Evolutionary conservation across 805 yeast genomes (phyloP).

Genomic region (Starmerella davenportii): DNA sequence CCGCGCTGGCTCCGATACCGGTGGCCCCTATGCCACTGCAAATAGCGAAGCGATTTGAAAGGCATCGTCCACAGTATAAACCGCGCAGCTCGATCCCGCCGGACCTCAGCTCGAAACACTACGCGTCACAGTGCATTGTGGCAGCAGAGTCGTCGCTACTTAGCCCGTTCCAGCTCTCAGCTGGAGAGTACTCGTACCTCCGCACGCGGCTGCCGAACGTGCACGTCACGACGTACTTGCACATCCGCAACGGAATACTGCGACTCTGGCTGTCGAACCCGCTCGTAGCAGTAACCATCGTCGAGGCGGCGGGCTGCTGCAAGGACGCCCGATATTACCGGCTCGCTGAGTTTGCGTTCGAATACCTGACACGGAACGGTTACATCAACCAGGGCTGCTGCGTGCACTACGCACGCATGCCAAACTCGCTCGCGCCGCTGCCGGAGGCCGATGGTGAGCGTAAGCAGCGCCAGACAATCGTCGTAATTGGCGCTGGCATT

Average conservation of each 20-base stretch:
- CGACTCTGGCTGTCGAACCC: conserved; percentile 29
- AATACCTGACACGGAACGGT: conserved; percentile 27
- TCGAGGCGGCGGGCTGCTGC: conserved; percentile 29
- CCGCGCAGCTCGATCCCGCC: conserved; percentile 27
- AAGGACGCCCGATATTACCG: conserved; percentile 24
- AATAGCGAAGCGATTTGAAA: background rate
- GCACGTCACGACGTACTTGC: conserved; percentile 28
- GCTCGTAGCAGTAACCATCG: conserved; percentile 24
- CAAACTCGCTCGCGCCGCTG: conserved; percentile 4
- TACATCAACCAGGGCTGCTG: conserved; percentile 28
- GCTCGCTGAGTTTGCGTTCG: conserved; percentile 29
- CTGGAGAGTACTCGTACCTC: conserved; percentile 24
- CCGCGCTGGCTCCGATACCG: conserved; percentile 8
- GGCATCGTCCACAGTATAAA: conserved; percentile 18
- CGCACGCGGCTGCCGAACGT: conserved; percentile 21
- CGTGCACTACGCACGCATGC: conserved; percentile 2
- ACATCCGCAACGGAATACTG: conserved; percentile 27
- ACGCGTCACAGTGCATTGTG: conserved; percentile 25
- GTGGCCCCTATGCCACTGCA: background rate
- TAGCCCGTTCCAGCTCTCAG: conserved; percentile 24
- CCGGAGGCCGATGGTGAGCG: conserved; percentile 13
- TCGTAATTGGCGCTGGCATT: conserved; percentile 88
- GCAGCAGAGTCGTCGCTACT: conserved; percentile 27
- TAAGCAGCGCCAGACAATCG: conserved; percentile 30
- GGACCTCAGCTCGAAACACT: conserved; percentile 21